Evolutionary conservation across 768 basidiomycete species (phyloP).

Genomic region (Boletellus sp.): DNA sequence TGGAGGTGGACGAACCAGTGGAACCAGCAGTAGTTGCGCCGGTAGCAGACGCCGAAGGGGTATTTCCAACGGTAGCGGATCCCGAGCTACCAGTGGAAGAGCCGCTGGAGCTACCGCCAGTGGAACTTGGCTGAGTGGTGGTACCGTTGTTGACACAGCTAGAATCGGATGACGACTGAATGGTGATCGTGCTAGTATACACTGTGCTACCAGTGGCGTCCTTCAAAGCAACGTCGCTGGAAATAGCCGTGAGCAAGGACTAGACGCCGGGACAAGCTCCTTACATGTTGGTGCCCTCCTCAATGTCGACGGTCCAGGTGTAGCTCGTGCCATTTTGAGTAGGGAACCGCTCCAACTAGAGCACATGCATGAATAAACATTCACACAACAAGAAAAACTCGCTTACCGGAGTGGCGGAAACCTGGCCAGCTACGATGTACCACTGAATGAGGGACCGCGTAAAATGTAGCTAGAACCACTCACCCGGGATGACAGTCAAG

Average conservation of each 20-base stretch:
- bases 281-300: constrained; percentile 45
- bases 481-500: constrained; percentile 60
- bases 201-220: constrained; percentile 52
- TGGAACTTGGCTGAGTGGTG: constrained; percentile 12
- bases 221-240: constrained; percentile 54
- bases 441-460: neutral
- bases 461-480: neutral
- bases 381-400: neutral
- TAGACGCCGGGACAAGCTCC: neutral
- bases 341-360: constrained; percentile 54
- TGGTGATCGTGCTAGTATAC: constrained; percentile 50
- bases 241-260: neutral
- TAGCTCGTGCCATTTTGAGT: constrained; percentile 37
- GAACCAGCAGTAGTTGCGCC: neutral
- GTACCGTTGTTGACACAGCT: constrained; percentile 31
- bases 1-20: constrained; percentile 11
- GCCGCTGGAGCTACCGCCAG: neutral
- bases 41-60: neutral
- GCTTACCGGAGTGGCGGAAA: constrained; percentile 49
- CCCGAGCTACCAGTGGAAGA: constrained; percentile 7
- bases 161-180: constrained; percentile 36
- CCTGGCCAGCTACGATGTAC: constrained; percentile 46
- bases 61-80: constrained; percentile 2
- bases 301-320: constrained; percentile 57
- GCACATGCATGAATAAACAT: constrained; percentile 7